Conservation (phyloP, 2,329 filamentous ascomycete genomes). For the Amphichorda felina region DNA sequence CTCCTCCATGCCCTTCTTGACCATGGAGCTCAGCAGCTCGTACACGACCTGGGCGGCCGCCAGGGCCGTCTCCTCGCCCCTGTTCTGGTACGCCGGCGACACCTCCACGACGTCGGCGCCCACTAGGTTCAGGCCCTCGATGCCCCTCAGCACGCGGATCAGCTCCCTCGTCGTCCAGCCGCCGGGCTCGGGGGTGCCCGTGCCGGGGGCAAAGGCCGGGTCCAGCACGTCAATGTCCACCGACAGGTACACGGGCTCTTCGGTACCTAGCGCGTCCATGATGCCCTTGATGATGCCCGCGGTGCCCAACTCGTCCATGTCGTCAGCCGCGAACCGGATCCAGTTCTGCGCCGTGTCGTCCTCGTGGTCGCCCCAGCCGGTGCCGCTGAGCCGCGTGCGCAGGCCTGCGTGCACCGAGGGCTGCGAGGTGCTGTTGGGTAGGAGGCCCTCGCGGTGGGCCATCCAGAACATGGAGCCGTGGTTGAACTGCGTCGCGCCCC, state of each 20-base stretch:
- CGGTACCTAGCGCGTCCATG: slow-evolving; percentile 58
- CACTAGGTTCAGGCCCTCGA: slow-evolving; percentile 58
- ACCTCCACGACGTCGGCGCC: slow-evolving; percentile 66
- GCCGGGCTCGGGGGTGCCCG: slow-evolving; percentile 65
- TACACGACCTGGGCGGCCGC: slow-evolving; percentile 76
- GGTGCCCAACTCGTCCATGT: slow-evolving; percentile 62
- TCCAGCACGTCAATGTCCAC: slow-evolving; percentile 81
- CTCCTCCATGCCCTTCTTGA: slow-evolving; percentile 27
- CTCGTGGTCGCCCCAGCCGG: slow-evolving; percentile 50
- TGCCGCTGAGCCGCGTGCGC: slow-evolving; percentile 58
- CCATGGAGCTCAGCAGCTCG: slow-evolving; percentile 67
- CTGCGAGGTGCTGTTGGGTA: slow-evolving; percentile 54
- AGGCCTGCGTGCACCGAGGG: slow-evolving; percentile 71
- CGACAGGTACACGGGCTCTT: slow-evolving; percentile 66
- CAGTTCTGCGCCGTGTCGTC: slow-evolving; percentile 68
- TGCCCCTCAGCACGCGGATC: slow-evolving; percentile 56
- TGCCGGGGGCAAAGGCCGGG: slow-evolving; percentile 67
- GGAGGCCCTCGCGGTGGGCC: slow-evolving; percentile 63
- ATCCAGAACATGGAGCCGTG: slow-evolving; percentile 84
- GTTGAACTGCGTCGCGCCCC: slow-evolving; percentile 53
- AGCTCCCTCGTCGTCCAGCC: slow-evolving; percentile 67
- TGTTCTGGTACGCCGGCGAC: slow-evolving; percentile 71
- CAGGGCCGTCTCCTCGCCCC: slow-evolving; percentile 68
- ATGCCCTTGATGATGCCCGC: slow-evolving; percentile 73
- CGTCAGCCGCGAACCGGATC: slow-evolving; percentile 64